Conservation (phyloP, 176 grass and related monocot species). For the Carex kokanica region DNA sequence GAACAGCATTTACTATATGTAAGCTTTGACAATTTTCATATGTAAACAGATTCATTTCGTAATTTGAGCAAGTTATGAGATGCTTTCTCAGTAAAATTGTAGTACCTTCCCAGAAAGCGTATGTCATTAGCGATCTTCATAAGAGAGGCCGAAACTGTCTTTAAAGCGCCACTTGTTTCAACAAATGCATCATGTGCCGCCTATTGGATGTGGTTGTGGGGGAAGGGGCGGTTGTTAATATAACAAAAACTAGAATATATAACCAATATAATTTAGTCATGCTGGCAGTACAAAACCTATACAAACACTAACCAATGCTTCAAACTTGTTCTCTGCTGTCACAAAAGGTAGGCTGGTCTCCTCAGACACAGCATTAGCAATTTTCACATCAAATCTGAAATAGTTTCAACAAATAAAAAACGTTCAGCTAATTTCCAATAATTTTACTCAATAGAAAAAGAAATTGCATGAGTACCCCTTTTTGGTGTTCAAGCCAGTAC, state of each 20-base stretch:
- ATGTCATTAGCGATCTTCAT: slow-evolving; percentile 99
- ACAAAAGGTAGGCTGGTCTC: slow-evolving; percentile 86
- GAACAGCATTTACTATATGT: not conserved
- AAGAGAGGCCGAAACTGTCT: slow-evolving; percentile 91
- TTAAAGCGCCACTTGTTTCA: slow-evolving; percentile 80
- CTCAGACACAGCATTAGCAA: slow-evolving; percentile 78
- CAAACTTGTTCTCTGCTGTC: slow-evolving; percentile 99
- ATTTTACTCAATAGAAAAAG: not conserved
- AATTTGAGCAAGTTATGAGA: not conserved
- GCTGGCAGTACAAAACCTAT: not conserved
- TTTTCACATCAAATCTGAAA: slow-evolving; percentile 98
- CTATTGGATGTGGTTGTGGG: too few species aligned
- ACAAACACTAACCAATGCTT: slow-evolving; percentile 78
- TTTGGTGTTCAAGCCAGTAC: slow-evolving; percentile 97
- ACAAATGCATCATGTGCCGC: slow-evolving; percentile 99
- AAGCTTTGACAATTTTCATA: too few species aligned
- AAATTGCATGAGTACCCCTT: slow-evolving; percentile 52
- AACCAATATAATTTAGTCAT: not conserved
- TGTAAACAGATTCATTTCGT: too few species aligned
- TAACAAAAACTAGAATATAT: not conserved
- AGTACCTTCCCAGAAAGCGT: slow-evolving; percentile 82
- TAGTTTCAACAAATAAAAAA: not conserved
- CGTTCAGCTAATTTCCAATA: not conserved
- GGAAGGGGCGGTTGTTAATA: not conserved
- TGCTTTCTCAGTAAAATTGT: not conserved